These are phyloP conservation scores for Vinca minor DNA, from an alignment of 257 asterid species.

Conservation along the genomic window DNA sequence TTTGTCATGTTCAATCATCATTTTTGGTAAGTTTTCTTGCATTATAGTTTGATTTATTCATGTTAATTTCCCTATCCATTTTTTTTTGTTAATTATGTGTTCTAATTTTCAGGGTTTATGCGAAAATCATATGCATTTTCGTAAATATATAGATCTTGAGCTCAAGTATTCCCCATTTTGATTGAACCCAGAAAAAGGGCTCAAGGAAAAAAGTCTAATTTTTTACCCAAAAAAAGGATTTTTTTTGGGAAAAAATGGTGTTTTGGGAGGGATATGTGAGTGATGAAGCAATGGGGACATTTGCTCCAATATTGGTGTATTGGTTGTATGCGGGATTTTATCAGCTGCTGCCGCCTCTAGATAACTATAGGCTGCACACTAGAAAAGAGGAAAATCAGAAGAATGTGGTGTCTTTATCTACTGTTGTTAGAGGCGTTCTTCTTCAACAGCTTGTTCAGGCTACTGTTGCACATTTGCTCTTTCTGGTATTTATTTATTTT, in stretches of 20 bases:
- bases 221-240: neutral
- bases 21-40: conserved; percentile 11
- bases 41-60: conserved; percentile 8
- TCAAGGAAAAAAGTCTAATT: neutral
- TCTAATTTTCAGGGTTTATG: conserved; percentile 19
- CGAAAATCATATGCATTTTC: conserved; percentile 17
- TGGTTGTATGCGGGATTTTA: conserved; percentile 83
- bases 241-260: conserved; percentile 51
- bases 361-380: conserved; percentile 67
- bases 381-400: conserved; percentile 60
- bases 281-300: conserved; percentile 88
- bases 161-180: conserved; percentile 14
- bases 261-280: conserved; percentile 80
- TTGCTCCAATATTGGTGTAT: conserved; percentile 75
- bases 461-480: conserved; percentile 58
- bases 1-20: conserved; percentile 11
- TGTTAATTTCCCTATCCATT: neutral
- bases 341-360: conserved; percentile 71
- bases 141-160: conserved; percentile 25
- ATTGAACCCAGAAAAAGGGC: conserved; percentile 17
- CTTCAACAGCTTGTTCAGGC: conserved; percentile 74
- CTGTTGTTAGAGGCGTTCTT: conserved; percentile 71
- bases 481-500: conserved; percentile 38
- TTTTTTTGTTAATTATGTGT: neutral
- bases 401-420: conserved; percentile 55